These are phyloP conservation scores for Botrytis galanthina DNA, from an alignment of 2,329 filamentous ascomycete species.

Conservation along the genomic window DNA sequence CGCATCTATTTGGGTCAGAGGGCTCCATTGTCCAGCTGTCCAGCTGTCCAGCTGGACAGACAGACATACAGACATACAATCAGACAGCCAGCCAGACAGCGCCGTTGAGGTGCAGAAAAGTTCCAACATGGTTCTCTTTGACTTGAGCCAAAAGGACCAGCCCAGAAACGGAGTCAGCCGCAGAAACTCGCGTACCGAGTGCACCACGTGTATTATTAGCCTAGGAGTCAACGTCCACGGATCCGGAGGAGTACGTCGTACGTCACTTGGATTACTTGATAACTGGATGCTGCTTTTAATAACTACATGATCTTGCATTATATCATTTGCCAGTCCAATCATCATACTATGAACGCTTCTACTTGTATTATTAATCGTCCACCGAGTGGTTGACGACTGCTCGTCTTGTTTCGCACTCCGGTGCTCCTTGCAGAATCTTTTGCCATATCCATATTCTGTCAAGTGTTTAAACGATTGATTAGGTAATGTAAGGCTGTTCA, in stretches of 20 bases:
- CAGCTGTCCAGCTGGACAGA: background rate
- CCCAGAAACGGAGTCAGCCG: constrained; percentile 3
- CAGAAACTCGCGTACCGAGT: background rate
- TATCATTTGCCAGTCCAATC: background rate
- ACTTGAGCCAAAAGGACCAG: background rate
- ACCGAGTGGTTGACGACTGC: background rate
- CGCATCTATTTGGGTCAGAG: background rate
- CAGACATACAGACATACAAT: background rate
- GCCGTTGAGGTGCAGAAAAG: background rate
- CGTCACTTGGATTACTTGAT: background rate
- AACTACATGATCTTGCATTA: background rate
- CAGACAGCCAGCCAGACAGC: background rate
- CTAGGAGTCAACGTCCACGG: background rate
- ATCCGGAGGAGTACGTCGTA: background rate
- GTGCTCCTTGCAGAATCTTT: background rate
- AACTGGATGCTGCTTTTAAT: background rate
- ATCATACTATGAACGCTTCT: background rate
- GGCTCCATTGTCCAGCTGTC: background rate
- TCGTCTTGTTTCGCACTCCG: background rate
- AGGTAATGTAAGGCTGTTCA: background rate
- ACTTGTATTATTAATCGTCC: background rate
- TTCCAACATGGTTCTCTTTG: background rate
- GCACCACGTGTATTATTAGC: background rate
- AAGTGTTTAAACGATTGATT: background rate
- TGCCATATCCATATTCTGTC: background rate